Evolutionary conservation across 106 monocot species (phyloP), one percentile per base, ranked within the genome.

Genomic region (Chionographis japonica): DNA sequence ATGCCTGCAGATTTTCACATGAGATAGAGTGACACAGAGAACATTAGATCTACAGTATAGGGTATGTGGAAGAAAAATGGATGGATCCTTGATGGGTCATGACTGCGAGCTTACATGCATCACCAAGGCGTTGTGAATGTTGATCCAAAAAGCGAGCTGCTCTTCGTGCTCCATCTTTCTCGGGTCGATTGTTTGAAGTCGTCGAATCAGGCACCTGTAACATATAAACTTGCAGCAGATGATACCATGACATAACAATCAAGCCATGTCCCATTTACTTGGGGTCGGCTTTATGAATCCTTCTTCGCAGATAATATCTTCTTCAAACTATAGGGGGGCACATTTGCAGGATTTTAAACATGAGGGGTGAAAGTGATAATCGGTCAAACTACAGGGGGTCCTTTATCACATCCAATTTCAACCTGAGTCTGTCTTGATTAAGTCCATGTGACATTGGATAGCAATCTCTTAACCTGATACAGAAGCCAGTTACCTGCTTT

Each of bases 111-210:
- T 15, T 90, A 94, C 94, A 77, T 94, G 94, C 94, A 90, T 94
- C 50, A 90, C 85, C 67, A 94, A 73, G 17, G 94, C 88, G 75
- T 94, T 94, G 62, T 94, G 90, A 54, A 94, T 79, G 67, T 94
- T 94, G 43, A 94, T 85, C 94, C 94, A 94, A 63, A 94, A 94
- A 37, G 85, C 81, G 27, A 94, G 79, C 69, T 90, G 85, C 58
- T 90, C 87, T 9, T 81, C 74, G 60, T 76, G 74, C 14, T 16
- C 40, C 88, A 94, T 68, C 54, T 81, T 85, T 51, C 52, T 81
- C 50, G 94, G 94, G 56, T 94, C 79, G 52, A 90, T 69, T 52
- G 62, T 63, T 70, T 88, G 84, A 37, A 94, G 75, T 8, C 68
- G 77, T 46, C 54, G 68, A 62, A 90, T 77, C 58, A 94, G 72